Conservation (phyloP, 345 rosid species). For the Lepidium sativum region DNA sequence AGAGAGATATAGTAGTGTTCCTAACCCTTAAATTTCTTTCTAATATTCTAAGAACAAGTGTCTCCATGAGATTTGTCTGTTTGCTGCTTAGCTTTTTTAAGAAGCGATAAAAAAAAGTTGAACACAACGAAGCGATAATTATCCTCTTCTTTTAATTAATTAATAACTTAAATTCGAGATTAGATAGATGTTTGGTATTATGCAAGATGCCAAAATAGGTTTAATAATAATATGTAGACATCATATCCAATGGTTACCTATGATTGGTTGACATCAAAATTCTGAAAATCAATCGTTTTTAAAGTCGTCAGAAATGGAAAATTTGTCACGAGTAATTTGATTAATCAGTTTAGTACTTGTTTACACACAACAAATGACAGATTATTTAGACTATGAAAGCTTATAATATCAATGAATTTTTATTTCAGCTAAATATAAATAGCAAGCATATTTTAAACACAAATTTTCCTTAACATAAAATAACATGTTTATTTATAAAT, state of each 20-base stretch:
- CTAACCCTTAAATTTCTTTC: slow-evolving; percentile 16
- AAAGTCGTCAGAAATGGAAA: slow-evolving; percentile 4
- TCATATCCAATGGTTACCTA: background rate
- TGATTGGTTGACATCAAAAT: slow-evolving; percentile 12
- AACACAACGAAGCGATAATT: too few relatives aligned
- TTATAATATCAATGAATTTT: background rate
- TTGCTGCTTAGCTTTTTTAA: slow-evolving; percentile 15
- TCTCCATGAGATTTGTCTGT: slow-evolving; percentile 18
- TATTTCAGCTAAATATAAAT: background rate
- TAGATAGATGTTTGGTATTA: slow-evolving; percentile 31
- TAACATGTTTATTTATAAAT: too few relatives aligned
- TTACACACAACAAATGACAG: background rate
- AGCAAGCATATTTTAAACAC: too few relatives aligned
- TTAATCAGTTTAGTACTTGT: background rate
- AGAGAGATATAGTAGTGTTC: slow-evolving; percentile 27
- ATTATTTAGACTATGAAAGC: background rate
- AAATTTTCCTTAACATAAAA: too few relatives aligned
- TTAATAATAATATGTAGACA: background rate
- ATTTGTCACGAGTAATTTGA: background rate
- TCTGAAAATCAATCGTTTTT: slow-evolving; percentile 2
- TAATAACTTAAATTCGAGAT: slow-evolving; percentile 10
- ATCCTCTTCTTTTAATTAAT: slow-evolving; percentile 7
- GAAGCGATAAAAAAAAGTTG: too few relatives aligned
- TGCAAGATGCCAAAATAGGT: slow-evolving; percentile 6
- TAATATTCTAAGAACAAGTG: slow-evolving; percentile 20